Conservation (phyloP, 768 basidiomycete genomes). For the Pseudohyphozyma bogoriensis region DNA sequence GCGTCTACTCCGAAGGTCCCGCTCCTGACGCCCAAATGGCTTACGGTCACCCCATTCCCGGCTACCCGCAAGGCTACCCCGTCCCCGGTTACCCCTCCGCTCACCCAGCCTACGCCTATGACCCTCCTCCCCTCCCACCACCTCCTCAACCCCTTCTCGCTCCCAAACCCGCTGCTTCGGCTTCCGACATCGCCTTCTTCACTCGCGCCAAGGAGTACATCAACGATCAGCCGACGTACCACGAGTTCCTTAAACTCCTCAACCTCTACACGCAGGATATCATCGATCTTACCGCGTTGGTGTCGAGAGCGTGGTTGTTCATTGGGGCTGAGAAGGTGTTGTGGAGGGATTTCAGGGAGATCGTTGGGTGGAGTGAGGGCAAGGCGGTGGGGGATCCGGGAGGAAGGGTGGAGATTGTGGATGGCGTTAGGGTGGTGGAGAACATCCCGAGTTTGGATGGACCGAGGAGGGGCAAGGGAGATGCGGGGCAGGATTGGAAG, state of each 20-base stretch:
- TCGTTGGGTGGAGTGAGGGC: conserved; percentile 66
- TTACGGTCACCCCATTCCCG: neutral
- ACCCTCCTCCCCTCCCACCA: conserved; percentile 21
- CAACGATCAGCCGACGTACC: conserved; percentile 41
- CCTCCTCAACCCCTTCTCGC: conserved; percentile 23
- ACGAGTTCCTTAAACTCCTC: conserved; percentile 87
- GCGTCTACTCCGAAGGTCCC: neutral
- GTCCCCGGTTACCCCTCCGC: neutral
- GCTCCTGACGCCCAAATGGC: neutral
- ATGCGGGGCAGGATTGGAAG: conserved; percentile 46
- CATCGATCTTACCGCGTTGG: conserved; percentile 69
- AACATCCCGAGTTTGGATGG: conserved; percentile 62
- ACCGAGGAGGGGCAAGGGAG: conserved; percentile 42
- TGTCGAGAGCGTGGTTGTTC: conserved; percentile 69
- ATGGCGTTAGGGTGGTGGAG: conserved; percentile 53
- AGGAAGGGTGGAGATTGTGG: conserved; percentile 48
- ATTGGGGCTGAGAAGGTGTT: conserved; percentile 54
- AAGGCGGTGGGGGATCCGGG: conserved; percentile 44
- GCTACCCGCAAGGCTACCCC: neutral
- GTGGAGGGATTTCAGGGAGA: conserved; percentile 68
- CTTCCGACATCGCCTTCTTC: conserved; percentile 78
- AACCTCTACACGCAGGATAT: conserved; percentile 82
- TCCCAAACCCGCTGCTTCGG: conserved; percentile 16
- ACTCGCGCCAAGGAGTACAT: conserved; percentile 57
- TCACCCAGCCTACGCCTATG: conserved; percentile 23